Percentiles rank a stretch among this genome's conserved stretches.
Conservation (phyloP, 2,329 filamentous ascomycete genomes). For the Onygenales sp. region DNA sequence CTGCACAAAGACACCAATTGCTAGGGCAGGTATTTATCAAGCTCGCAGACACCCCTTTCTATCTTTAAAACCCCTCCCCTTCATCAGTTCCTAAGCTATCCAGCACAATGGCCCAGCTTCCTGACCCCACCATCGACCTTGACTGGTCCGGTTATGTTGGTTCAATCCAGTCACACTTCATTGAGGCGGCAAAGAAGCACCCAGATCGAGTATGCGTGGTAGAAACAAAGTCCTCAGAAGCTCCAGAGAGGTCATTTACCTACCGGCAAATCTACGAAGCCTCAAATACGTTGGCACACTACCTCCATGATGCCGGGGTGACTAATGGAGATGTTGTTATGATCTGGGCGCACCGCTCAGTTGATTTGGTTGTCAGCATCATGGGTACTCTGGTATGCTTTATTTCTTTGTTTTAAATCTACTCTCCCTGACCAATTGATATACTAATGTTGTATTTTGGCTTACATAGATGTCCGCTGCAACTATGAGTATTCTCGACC, state of each 20-base stretch:
- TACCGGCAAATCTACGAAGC: constrained; percentile 82
- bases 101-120: constrained; percentile 15
- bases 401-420: not conserved
- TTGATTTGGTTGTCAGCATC: constrained; percentile 66
- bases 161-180: constrained; percentile 15
- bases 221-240: constrained; percentile 46
- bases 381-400: constrained; percentile 50
- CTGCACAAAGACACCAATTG: no score
- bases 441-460: not conserved
- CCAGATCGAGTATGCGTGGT: constrained; percentile 62
- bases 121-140: constrained; percentile 35
- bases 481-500: constrained; percentile 60
- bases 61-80: no score
- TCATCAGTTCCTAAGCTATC: not conserved
- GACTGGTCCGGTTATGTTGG: constrained; percentile 38
- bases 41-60: no score
- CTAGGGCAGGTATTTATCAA: no score
- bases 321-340: constrained; percentile 81
- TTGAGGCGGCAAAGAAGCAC: constrained; percentile 46
- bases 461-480: constrained; percentile 34
- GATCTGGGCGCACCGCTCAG: constrained; percentile 77
- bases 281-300: constrained; percentile 69
- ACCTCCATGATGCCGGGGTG: constrained; percentile 64
- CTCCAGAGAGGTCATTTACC: constrained; percentile 59
- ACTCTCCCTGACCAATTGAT: not conserved